Evolutionary conservation across 208 protist species (phyloP), one percentile per base, ranked within the genome.

Genomic region (Acanthamoeba sp.): DNA sequence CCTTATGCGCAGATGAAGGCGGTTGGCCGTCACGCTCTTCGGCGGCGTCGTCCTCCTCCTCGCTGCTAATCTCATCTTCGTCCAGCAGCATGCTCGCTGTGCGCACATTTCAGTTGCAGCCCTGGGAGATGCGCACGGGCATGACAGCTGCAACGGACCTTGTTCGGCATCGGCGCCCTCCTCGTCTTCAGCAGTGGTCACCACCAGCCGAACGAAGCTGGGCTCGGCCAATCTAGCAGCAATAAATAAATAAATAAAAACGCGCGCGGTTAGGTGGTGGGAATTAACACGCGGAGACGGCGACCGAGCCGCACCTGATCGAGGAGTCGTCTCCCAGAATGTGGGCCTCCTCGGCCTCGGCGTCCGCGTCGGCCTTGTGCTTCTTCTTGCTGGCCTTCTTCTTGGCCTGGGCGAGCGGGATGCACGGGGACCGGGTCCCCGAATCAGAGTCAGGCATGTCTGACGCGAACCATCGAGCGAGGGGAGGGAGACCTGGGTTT

Each of bases 101-200:
- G 14, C 6, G 22, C n/a, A 76, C n/a, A 34, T 6, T 22, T 34
- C 0, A 40, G 5, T 10, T 42, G 5, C 12, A 42, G 2, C 36
- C 10, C 22, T 27, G 2, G n/a, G 29, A 62, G 45, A 48, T 48
- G 45, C 6, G 16, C 52, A 71, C 32, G 2, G 32, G 2, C 14
- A 38, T 18, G 27, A 36, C 24, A 36, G 27, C 14, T 4, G 24
- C 24, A 2, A 71, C 3, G 62, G 20, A 84, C 73, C 73, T 84
- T 84, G 73, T 27, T 84, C 73, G 34, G 78, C 78, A 50, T 91
- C 45, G 42, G 78, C 14, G 16, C 36, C 55, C 42, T 91, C 85
- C 24, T 91, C 85, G 5, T 91, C 85, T 27, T 91, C 85, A 12
- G 85, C 34, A 22, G 50, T 48, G 4, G 34, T 42, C n/a, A 73